Conservation (phyloP, 371 early-diverging fungal species). For the Batrachochytrium dendrobatidis region DNA sequence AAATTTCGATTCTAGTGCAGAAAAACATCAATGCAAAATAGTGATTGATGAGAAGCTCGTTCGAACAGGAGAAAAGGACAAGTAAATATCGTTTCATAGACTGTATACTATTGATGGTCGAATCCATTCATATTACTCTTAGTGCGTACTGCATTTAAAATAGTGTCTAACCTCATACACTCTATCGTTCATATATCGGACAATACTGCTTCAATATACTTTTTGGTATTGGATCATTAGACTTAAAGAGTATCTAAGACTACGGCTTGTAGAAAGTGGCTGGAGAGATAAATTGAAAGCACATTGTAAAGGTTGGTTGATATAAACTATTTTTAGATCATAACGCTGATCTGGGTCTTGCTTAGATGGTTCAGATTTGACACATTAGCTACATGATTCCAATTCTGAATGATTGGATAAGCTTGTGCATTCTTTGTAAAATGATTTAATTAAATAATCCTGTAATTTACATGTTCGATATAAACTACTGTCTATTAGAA, state of each 20-base stretch:
- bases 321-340: background rate
- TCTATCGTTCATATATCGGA: no score
- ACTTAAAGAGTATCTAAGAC: conserved; percentile 28
- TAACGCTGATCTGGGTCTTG: background rate
- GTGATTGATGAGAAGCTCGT: conserved; percentile 29
- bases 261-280: conserved; percentile 26
- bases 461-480: no score
- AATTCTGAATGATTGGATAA: background rate
- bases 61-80: conserved; percentile 31
- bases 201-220: no score
- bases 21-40: background rate
- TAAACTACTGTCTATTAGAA: no score
- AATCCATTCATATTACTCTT: background rate
- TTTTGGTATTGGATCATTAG: no score
- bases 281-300: conserved; percentile 32
- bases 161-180: no score
- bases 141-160: no score
- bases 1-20: no score
- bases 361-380: conserved; percentile 1
- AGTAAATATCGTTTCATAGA: no score
- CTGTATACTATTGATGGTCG: no score
- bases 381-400: background rate
- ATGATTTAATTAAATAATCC: background rate
- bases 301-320: conserved; percentile 25
- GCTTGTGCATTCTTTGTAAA: background rate